Base-by-base conservation (phyloP, 352 stramenopile genomes). In the Aphanomyces cochlioides region DNA sequence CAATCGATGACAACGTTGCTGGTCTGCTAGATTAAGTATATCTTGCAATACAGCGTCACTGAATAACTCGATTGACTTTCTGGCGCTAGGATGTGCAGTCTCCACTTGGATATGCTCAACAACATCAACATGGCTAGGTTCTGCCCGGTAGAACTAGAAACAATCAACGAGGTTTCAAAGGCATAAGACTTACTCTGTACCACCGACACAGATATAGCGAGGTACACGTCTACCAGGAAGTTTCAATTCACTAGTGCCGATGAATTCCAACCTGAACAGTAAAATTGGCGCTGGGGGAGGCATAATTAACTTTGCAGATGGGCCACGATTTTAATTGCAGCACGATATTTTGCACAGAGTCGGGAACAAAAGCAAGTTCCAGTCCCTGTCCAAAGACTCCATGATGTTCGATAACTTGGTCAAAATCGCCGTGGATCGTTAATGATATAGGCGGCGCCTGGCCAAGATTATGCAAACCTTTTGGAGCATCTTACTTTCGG, bases 31-130 rank as follows among this genome's bases (percentile, higher is more conserved):
- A 41, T 13, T 40, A 7, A 61, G 21, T 10, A n/a, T 5, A 37
- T 61, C 54, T 41, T 61, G 54, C 15, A 61, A 39, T 7, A 61
- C 54, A 39, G 54, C 54, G 54, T 61, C 54, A 37, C 54, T 61
- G 54, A 61, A 61, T 7, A 61, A 10, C 54, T 61, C 54, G 54
- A 37, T 5, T n/a, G 54, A 28, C 15, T 61, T 61, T 12, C 13
- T 12, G 28, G 28, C 28, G 28, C 28, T 28, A 28, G 28, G 28
- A 28, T 28, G 28, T 28, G 28, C 28, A 28, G 19, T 37, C 1
- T 28, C 43, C 54, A 61, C 54, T 61, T 61, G 15, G 28, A 61
- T 41, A n/a, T 61, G 54, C 28, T 61, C 54, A 37, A 61, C 28
- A 37, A 61, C 17, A 13, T 61, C 15, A 12, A 61, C 54, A n/a